phyloP scores from a whole-genome alignment of 2,329 filamentous ascomycete genomes.

The Trichoderma semiorbis region DNA sequence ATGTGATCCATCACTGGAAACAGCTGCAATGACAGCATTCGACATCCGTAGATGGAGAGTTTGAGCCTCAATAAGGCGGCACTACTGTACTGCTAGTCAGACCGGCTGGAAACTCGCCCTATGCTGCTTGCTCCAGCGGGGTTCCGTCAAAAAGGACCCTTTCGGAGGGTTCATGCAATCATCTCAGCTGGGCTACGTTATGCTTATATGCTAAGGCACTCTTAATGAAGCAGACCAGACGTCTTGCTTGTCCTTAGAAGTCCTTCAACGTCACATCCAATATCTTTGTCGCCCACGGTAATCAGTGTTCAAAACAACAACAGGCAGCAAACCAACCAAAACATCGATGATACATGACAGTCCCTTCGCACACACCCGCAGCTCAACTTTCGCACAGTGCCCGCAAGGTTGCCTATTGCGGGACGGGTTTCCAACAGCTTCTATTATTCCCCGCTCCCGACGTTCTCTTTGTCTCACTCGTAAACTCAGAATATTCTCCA shows the following conservation, averaged over 20 bases:
- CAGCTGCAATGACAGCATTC: not conserved
- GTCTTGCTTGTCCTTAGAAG: no score
- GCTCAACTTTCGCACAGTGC: not conserved
- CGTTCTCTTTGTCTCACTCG: not conserved
- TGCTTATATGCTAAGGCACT: not conserved
- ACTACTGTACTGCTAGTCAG: not conserved
- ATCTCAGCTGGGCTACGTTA: not conserved
- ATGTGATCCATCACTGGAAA: not conserved
- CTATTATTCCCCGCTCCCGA: slow-evolving; percentile 13
- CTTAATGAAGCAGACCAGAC: not conserved
- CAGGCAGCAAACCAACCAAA: not conserved
- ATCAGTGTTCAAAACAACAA: not conserved
- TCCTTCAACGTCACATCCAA: not conserved
- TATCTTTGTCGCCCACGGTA: not conserved
- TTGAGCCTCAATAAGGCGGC: not conserved
- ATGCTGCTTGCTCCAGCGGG: not conserved
- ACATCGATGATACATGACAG: no score
- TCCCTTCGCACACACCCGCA: not conserved
- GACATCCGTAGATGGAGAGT: not conserved
- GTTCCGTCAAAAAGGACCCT: not conserved
- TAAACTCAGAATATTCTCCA: slow-evolving; percentile 18
- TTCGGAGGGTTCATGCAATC: not conserved
- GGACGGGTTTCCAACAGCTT: slow-evolving; percentile 4
- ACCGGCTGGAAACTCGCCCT: not conserved
- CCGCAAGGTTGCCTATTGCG: not conserved